These are phyloP conservation scores for Acer campestre DNA, from an alignment of 345 rosid species.

Conservation along the genomic window DNA sequence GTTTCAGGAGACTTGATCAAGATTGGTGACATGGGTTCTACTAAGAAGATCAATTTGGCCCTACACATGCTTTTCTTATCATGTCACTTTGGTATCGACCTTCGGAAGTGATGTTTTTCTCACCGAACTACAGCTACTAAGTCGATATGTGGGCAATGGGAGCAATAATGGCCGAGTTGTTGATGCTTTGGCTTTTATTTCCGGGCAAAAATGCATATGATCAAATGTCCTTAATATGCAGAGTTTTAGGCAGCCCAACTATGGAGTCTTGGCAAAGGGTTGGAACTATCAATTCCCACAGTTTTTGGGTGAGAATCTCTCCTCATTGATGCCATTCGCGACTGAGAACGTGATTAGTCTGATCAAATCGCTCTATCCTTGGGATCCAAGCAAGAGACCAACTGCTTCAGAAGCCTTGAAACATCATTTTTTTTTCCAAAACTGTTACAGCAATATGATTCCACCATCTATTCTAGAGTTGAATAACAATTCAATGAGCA, in stretches of 20 bases:
- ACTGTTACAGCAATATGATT: too few relatives aligned
- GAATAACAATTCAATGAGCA: too few relatives aligned
- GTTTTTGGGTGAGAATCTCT: slow-evolving; percentile 15
- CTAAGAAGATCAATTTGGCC: slow-evolving; percentile 30
- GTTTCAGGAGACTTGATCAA: slow-evolving; percentile 34
- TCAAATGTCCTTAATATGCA: slow-evolving; percentile 41
- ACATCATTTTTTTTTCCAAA: slow-evolving; percentile 14
- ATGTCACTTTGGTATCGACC: too few relatives aligned
- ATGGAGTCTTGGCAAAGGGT: slow-evolving; percentile 36
- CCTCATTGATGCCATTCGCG: slow-evolving; percentile 26
- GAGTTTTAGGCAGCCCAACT: slow-evolving; percentile 46
- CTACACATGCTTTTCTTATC: too few relatives aligned
- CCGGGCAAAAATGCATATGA: slow-evolving; percentile 43
- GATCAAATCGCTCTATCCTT: slow-evolving; percentile 28
- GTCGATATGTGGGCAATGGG: slow-evolving; percentile 70
- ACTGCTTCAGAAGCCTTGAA: slow-evolving; percentile 12
- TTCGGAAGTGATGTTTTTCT: background rate
- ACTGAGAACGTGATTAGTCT: slow-evolving; percentile 27
- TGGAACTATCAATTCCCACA: slow-evolving; percentile 40
- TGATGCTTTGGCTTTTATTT: slow-evolving; percentile 42
- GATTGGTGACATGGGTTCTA: slow-evolving; percentile 53
- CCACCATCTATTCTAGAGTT: too few relatives aligned
- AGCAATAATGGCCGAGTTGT: slow-evolving; percentile 51
- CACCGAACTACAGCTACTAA: slow-evolving; percentile 33
- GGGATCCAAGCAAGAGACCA: slow-evolving; percentile 38